These are phyloP conservation scores for Carex cristatella DNA, from an alignment of 176 grass and related monocot species.

Conservation along the genomic window DNA sequence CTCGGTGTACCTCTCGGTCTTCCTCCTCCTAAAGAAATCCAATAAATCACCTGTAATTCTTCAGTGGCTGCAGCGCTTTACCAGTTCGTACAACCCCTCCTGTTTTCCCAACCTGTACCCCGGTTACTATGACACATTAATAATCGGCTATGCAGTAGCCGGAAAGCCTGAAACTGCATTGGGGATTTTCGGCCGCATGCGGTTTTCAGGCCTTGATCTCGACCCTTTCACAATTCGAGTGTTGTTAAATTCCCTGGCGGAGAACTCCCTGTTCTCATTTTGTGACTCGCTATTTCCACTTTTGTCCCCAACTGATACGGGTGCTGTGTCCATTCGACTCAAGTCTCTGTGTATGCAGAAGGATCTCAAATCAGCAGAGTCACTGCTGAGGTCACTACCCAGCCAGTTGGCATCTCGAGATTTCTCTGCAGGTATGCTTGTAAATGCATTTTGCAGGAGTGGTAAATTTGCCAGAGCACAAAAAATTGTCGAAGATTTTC, in stretches of 20 bases:
- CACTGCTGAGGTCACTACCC: slow-evolving; percentile 53
- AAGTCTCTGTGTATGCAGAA: slow-evolving; percentile 56
- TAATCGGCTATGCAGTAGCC: slow-evolving; percentile 71
- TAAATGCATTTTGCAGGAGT: slow-evolving; percentile 39
- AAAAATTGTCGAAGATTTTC: slow-evolving; percentile 53
- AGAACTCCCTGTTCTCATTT: slow-evolving; percentile 66
- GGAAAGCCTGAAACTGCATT: slow-evolving; percentile 80
- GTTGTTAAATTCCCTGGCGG: slow-evolving; percentile 85
- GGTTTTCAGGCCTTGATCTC: slow-evolving; percentile 60
- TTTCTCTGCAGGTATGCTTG: slow-evolving; percentile 34
- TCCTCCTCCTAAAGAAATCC: slow-evolving; percentile 44
- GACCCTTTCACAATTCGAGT: slow-evolving; percentile 57
- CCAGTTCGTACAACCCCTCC: slow-evolving; percentile 12
- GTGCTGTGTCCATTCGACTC: slow-evolving; percentile 50
- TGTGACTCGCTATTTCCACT: slow-evolving; percentile 43
- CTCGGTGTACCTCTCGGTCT: slow-evolving; percentile 51
- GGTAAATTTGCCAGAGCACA: slow-evolving; percentile 37
- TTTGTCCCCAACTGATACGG: slow-evolving; percentile 36
- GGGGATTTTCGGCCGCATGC: slow-evolving; percentile 54
- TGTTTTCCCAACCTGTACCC: slow-evolving; percentile 11
- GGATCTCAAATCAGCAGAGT: slow-evolving; percentile 36
- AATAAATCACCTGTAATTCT: slow-evolving; percentile 44
- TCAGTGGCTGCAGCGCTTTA: slow-evolving; percentile 85
- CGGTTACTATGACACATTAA: slow-evolving; percentile 72
- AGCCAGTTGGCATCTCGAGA: slow-evolving; percentile 19